Conservation (phyloP, 371 early-diverging fungal species). For the Mucor saturninus region DNA sequence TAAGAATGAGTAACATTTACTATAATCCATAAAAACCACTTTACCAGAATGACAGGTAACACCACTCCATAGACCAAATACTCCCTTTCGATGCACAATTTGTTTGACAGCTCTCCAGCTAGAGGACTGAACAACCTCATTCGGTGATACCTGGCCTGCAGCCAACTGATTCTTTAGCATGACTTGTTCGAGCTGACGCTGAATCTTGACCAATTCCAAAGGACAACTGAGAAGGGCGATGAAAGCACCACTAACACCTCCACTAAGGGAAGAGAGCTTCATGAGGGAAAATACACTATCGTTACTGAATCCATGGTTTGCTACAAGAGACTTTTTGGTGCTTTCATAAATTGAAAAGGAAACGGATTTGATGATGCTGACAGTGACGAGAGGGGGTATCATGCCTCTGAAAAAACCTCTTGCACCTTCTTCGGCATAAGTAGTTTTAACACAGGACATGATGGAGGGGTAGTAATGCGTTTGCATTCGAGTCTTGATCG, state of each 20-base stretch:
- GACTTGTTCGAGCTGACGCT: slow-evolving; percentile 73
- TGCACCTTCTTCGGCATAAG: slow-evolving; percentile 73
- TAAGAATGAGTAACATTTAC: not conserved
- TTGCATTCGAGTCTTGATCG: slow-evolving; percentile 84
- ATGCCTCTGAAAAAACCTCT: slow-evolving; percentile 78
- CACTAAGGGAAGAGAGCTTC: slow-evolving; percentile 60
- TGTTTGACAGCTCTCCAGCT: slow-evolving; percentile 55
- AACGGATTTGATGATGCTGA: slow-evolving; percentile 74
- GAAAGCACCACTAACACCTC: slow-evolving; percentile 68
- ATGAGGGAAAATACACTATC: slow-evolving; percentile 46
- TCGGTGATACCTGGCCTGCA: slow-evolving; percentile 13
- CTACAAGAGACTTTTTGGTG: slow-evolving; percentile 44
- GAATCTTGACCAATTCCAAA: slow-evolving; percentile 81
- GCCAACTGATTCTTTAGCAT: slow-evolving; percentile 45
- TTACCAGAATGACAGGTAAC: slow-evolving; percentile 47
- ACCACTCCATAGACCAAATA: slow-evolving; percentile 50
- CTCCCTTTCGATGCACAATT: slow-evolving; percentile 50
- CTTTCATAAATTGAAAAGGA: slow-evolving; percentile 78
- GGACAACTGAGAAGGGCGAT: slow-evolving; percentile 76
- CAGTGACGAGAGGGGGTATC: slow-evolving; percentile 76
- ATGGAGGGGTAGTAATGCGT: slow-evolving; percentile 74
- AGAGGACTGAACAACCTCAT: slow-evolving; percentile 24
- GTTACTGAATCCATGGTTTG: slow-evolving; percentile 32
- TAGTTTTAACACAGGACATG: slow-evolving; percentile 66
- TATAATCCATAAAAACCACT: not conserved